These are phyloP conservation scores for Trichoderma simmonsii DNA, from an alignment of 2,329 filamentous ascomycete genomes.

Conservation along the genomic window DNA sequence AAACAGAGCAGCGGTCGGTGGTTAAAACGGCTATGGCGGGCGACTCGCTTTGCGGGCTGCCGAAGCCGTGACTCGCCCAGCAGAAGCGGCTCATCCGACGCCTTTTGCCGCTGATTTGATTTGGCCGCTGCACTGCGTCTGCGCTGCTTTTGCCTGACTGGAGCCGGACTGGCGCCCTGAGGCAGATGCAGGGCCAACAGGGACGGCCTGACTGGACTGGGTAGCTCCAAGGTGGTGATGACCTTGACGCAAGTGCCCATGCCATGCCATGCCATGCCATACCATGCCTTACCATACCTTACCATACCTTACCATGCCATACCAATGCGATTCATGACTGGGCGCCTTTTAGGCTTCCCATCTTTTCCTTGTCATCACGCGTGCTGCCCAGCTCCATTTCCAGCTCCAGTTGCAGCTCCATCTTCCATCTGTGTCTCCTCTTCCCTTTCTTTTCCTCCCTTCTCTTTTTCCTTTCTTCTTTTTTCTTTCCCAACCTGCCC, in stretches of 20 bases:
- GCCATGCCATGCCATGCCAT: neutral
- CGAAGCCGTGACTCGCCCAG: neutral
- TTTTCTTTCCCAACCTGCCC: neutral
- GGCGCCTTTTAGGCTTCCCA: neutral
- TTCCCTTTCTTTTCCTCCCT: neutral
- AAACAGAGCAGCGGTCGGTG: neutral
- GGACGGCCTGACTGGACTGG: neutral
- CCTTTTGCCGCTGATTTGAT: constrained; percentile 1
- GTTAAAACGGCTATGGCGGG: neutral
- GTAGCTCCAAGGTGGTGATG: neutral
- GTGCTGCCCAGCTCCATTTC: constrained; percentile 1
- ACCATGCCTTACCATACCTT: neutral
- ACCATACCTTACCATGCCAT: neutral
- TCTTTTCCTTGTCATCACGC: neutral
- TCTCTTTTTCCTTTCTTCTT: neutral
- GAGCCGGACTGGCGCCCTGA: constrained; percentile 1
- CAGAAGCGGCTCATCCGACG: constrained; percentile 16
- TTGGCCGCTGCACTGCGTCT: neutral
- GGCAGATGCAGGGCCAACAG: neutral
- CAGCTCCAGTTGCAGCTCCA: neutral
- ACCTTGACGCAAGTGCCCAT: constrained; percentile 9
- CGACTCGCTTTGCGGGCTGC: neutral
- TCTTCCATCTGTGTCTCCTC: neutral
- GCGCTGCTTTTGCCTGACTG: neutral
- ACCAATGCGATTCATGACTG: neutral